Percentiles rank a stretch among this genome's conserved stretches.
phyloP scores from a whole-genome alignment of 306 rosid genomes.

The Ochetophila trinervis region DNA sequence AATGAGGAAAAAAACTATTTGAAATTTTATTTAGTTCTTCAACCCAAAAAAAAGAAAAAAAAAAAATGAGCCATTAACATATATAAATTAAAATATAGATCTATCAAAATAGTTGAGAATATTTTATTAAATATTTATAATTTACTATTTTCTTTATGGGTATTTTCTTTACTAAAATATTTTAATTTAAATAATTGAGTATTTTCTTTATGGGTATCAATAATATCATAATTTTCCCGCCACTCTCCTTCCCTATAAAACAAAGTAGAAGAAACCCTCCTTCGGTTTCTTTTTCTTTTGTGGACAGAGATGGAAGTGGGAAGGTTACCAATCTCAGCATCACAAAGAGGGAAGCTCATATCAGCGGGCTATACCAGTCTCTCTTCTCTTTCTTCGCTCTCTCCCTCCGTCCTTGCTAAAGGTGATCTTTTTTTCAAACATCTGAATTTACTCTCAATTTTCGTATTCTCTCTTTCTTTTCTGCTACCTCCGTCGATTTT shows the following conservation, averaged over 20 bases:
- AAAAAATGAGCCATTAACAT: too few species aligned
- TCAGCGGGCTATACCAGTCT: slow-evolving; percentile 70
- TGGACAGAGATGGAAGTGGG: slow-evolving; percentile 67
- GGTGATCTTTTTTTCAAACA: slow-evolving; percentile 34
- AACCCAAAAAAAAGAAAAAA: too few species aligned
- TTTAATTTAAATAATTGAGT: too few species aligned
- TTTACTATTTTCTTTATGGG: too few species aligned
- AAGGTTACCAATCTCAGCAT: slow-evolving; percentile 67
- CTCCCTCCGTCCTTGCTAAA: slow-evolving; percentile 59
- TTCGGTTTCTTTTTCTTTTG: too few species aligned
- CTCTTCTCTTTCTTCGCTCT: slow-evolving; percentile 45
- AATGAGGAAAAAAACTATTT: too few species aligned
- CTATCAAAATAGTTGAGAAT: too few species aligned
- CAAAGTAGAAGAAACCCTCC: not conserved
- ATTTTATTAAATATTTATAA: too few species aligned
- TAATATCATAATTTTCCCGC: not conserved
- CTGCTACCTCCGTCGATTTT: not conserved
- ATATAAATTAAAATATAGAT: too few species aligned
- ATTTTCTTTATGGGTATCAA: too few species aligned
- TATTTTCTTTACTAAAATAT: too few species aligned
- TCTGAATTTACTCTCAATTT: not conserved
- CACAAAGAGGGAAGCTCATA: slow-evolving; percentile 75
- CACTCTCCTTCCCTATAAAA: not conserved
- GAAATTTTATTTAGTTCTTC: too few species aligned
- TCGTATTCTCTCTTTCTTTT: not conserved